A percentile compares a stretch with the other conserved stretches of the same genome.
phyloP scores from a whole-genome alignment of 495 filamentous ascomycete genomes.

The Podospora anserina region DNA sequence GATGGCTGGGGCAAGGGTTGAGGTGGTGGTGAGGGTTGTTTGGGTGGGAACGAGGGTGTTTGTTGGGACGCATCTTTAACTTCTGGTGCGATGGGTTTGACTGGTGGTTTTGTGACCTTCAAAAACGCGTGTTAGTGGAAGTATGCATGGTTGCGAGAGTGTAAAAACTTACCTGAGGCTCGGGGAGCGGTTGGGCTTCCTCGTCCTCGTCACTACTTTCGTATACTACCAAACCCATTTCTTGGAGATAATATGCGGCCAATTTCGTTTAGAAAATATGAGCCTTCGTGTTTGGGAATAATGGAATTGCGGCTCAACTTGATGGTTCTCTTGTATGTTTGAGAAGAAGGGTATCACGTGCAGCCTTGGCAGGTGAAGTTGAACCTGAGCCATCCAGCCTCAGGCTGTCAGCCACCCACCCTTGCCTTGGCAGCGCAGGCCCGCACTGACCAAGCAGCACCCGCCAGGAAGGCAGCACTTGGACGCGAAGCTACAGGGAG shows the following conservation, averaged over 20 bases:
- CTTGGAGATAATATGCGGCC: background rate
- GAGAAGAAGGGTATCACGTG: constrained; percentile 36
- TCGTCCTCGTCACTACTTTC: constrained; percentile 78
- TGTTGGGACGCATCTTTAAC: background rate
- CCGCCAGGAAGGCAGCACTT: constrained; percentile 36
- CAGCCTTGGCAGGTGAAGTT: background rate
- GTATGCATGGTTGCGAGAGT: constrained; percentile 2
- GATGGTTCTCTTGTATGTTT: constrained; percentile 13
- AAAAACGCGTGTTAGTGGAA: constrained; percentile 15
- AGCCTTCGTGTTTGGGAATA: background rate
- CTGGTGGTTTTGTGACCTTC: constrained; percentile 8
- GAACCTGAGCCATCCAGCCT: constrained; percentile 10
- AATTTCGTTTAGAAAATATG: background rate
- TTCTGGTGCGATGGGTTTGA: background rate
- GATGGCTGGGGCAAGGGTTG: background rate
- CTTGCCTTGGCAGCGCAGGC: constrained; percentile 22
- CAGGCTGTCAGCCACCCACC: background rate
- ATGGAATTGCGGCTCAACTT: constrained; percentile 2
- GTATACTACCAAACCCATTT: constrained; percentile 69
- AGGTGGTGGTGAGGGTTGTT: background rate
- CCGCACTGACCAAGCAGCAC: constrained; percentile 12
- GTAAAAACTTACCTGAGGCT: constrained; percentile 9
- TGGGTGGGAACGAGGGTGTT: background rate
- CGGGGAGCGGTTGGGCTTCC: constrained; percentile 28
- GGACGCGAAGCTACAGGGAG: constrained; percentile 39